Percentiles rank a stretch among this genome's conserved stretches.
phyloP scores from a whole-genome alignment of 257 asterid genomes.

The Solanum chilense region DNA sequence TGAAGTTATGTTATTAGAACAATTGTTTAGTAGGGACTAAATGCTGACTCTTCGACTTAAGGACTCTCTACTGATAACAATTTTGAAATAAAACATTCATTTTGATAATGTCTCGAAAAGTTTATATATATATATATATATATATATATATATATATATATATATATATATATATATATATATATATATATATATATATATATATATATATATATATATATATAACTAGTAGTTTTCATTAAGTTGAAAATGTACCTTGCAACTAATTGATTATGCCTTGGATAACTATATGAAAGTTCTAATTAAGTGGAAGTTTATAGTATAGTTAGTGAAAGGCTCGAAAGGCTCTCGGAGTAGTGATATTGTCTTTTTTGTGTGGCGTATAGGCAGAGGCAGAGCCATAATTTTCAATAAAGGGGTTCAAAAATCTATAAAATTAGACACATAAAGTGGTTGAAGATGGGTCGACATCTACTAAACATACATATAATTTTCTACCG shows the following conservation, averaged over 20 bases:
- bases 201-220: background rate
- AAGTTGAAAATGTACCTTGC: background rate
- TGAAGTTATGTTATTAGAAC: background rate
- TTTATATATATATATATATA: too few species aligned
- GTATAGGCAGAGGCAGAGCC: accelerated
- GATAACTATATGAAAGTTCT: background rate
- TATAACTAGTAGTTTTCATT: background rate
- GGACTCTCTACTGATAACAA: background rate
- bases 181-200: too few species aligned
- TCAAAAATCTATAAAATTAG: too few species aligned
- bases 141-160: too few species aligned
- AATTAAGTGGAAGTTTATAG: background rate
- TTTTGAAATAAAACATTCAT: background rate
- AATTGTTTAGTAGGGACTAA: background rate
- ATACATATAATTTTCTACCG: too few species aligned
- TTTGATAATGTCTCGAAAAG: background rate
- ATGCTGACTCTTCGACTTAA: background rate
- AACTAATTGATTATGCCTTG: background rate
- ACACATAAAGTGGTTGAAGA: too few species aligned
- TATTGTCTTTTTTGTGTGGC: background rate
- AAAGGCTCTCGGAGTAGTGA: background rate
- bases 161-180: too few species aligned
- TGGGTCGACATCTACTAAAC: too few species aligned
- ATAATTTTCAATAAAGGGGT: too few species aligned
- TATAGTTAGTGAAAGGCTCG: background rate